Evolutionary conservation across 805 yeast genomes (phyloP).

Genomic region (Spathaspora arborariae): DNA sequence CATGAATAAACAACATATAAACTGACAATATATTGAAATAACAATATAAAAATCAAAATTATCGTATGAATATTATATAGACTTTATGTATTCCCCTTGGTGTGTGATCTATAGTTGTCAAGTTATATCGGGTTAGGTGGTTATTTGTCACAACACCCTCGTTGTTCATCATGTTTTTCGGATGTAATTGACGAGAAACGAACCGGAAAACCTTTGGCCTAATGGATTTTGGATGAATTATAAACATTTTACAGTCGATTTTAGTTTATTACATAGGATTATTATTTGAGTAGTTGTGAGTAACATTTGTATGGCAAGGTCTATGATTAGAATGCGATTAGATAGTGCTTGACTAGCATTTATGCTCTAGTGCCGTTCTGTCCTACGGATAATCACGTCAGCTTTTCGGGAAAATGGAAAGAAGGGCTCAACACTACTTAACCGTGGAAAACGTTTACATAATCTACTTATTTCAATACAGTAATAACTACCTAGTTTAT

Average conservation of each 20-base stretch:
- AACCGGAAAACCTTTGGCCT: constrained; percentile 2
- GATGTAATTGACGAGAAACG: neutral
- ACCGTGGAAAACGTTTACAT: too few species aligned
- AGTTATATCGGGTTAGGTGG: neutral
- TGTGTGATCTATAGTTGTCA: neutral
- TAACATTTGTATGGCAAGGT: constrained; percentile 7
- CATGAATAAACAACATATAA: neutral
- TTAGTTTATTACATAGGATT: too few species aligned
- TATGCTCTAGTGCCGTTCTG: neutral
- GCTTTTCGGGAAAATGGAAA: neutral
- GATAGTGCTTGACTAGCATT: neutral
- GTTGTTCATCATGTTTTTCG: neutral
- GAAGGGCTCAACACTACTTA: too few species aligned
- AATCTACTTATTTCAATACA: too few species aligned
- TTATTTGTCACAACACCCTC: neutral
- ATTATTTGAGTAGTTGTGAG: neutral
- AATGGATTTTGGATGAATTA: neutral
- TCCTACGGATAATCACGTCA: too few species aligned
- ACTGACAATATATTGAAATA: neutral
- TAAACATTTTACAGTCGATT: neutral
- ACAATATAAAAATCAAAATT: neutral
- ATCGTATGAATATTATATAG: neutral
- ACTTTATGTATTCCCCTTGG: neutral
- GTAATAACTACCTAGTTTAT: too few species aligned
- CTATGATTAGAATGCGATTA: neutral